Evolutionary conservation across 805 yeast genomes (phyloP).

Genomic region (Priceomyces melissophilus): DNA sequence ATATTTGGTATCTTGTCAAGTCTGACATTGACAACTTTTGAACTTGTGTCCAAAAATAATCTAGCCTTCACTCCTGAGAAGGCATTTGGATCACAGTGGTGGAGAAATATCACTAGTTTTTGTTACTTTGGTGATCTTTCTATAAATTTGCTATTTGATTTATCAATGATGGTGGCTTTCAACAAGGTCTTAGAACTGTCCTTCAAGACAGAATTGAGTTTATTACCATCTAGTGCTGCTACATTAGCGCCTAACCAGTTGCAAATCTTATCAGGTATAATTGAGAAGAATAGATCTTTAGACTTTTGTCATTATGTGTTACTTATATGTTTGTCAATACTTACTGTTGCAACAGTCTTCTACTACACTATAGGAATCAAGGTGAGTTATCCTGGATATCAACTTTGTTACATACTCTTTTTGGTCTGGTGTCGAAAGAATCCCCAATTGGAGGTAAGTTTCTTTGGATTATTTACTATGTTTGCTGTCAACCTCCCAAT

Average conservation of each 20-base stretch:
- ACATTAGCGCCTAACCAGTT: conserved; percentile 16
- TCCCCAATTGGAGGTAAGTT: conserved; percentile 21
- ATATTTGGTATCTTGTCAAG: conserved; percentile 18
- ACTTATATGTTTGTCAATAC: conserved; percentile 22
- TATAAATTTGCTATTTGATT: conserved; percentile 16
- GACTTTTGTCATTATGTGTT: conserved; percentile 31
- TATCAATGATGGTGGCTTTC: conserved; percentile 18
- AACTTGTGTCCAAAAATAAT: conserved; percentile 14
- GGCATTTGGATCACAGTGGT: conserved; percentile 28
- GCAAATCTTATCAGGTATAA: conserved; percentile 9
- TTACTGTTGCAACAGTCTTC: conserved; percentile 16
- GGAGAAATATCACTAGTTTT: conserved; percentile 36
- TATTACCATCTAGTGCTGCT: conserved; percentile 20
- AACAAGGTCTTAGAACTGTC: conserved; percentile 22
- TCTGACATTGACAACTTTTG: conserved; percentile 18
- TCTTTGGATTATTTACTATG: conserved; percentile 21
- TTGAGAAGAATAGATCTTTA: conserved; percentile 17
- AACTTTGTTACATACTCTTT: conserved; percentile 22
- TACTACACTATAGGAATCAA: conserved; percentile 12
- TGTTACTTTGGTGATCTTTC: conserved; percentile 27
- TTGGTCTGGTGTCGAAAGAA: conserved; percentile 28
- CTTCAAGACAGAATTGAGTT: conserved; percentile 13
- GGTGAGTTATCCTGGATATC: conserved; percentile 19
- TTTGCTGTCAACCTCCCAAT: conserved; percentile 21
- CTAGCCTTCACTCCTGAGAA: conserved; percentile 26